These are phyloP conservation scores for Phytopythium boreale DNA, from an alignment of 352 stramenopile genomes.

Conservation along the genomic window DNA sequence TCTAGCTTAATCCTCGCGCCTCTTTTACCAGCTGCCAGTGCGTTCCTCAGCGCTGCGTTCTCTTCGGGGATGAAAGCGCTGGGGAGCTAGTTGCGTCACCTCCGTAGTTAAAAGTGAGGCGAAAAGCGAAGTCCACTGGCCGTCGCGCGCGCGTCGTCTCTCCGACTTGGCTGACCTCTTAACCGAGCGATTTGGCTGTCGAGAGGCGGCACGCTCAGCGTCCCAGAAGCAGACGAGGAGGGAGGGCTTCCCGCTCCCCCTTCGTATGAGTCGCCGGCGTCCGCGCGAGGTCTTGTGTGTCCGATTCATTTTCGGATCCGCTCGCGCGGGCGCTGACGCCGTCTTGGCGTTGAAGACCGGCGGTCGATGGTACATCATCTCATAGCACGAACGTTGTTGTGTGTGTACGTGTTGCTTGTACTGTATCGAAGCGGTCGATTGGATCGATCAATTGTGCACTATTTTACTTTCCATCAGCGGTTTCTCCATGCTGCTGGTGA, in stretches of 20 bases:
- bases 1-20: slow-evolving; percentile 21
- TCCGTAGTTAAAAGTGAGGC: slow-evolving; percentile 81
- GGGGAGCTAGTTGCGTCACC: slow-evolving; percentile 26
- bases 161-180: slow-evolving; percentile 26
- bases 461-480: slow-evolving; percentile 67
- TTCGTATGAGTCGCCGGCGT: slow-evolving; percentile 29
- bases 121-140: slow-evolving; percentile 34
- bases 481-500: slow-evolving; percentile 46
- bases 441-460: slow-evolving; percentile 25
- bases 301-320: slow-evolving; percentile 21
- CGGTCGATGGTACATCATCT: slow-evolving; percentile 2
- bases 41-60: slow-evolving; percentile 15
- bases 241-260: slow-evolving; percentile 8
- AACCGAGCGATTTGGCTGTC: slow-evolving; percentile 10
- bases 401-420: slow-evolving; percentile 3
- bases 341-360: slow-evolving; percentile 44
- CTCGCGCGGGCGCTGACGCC: slow-evolving; percentile 42
- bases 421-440: slow-evolving; percentile 1
- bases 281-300: slow-evolving; percentile 5
- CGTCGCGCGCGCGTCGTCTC: slow-evolving; percentile 24
- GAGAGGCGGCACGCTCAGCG: slow-evolving; percentile 10
- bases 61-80: slow-evolving; percentile 14
- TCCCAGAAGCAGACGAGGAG: slow-evolving; percentile 32
- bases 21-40: slow-evolving; percentile 70
- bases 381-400: background rate